phyloP scores from a whole-genome alignment of 148 eudicot species.

The Fallopia convolvulus region DNA sequence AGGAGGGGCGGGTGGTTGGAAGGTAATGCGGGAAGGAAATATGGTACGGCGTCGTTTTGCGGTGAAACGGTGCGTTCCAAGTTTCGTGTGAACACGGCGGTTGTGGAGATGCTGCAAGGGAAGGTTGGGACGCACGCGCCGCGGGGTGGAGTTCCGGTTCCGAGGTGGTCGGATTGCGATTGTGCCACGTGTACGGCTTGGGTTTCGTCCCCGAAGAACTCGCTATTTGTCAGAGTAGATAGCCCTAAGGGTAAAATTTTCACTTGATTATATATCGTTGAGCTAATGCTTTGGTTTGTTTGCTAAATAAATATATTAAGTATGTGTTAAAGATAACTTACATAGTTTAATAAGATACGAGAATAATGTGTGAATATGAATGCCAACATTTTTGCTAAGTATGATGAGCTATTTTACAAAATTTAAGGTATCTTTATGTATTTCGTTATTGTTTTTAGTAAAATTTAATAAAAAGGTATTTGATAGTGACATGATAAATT shows the following conservation, averaged over 20 bases:
- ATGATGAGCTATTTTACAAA: too few relatives aligned
- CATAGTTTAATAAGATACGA: too few relatives aligned
- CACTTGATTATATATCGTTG: too few relatives aligned
- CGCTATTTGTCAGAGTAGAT: slow-evolving; percentile 50
- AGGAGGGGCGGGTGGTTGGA: slow-evolving; percentile 7
- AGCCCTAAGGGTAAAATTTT: slow-evolving; percentile 46
- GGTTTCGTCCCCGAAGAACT: slow-evolving; percentile 48
- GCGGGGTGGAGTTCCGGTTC: slow-evolving; percentile 20
- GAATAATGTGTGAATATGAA: too few relatives aligned
- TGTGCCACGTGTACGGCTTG: slow-evolving; percentile 64
- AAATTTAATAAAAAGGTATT: not conserved
- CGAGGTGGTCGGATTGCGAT: slow-evolving; percentile 95
- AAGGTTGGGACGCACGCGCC: slow-evolving; percentile 37
- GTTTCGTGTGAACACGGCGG: slow-evolving; percentile 50
- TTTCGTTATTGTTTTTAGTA: not conserved
- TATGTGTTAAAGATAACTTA: too few relatives aligned
- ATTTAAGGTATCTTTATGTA: too few relatives aligned
- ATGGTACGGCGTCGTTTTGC: slow-evolving; percentile 10
- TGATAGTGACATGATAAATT: not conserved
- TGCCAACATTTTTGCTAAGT: too few relatives aligned
- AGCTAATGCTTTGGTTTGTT: too few relatives aligned
- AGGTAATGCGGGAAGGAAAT: slow-evolving; percentile 5
- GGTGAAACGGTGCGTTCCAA: slow-evolving; percentile 19
- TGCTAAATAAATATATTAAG: too few relatives aligned
- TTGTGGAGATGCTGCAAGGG: slow-evolving; percentile 64